A percentile compares a stretch with the other conserved stretches of the same genome.
These are phyloP conservation scores for Nevesoporus exiguus DNA, from an alignment of 768 basidiomycete genomes.

Conservation along the genomic window DNA sequence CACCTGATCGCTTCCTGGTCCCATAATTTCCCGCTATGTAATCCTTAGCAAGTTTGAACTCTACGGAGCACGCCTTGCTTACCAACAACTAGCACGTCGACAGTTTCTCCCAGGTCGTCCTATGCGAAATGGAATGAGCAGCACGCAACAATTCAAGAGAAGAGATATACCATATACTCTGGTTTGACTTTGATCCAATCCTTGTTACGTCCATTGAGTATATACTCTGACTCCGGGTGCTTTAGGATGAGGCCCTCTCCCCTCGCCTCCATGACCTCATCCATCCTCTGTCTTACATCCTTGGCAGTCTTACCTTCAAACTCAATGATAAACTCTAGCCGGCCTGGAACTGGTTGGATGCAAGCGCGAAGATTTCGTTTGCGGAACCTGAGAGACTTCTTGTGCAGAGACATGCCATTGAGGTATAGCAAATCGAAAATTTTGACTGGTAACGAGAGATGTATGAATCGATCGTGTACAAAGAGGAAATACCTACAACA, in stretches of 20 bases:
- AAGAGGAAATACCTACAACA: conserved; percentile 62
- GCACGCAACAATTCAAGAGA: not conserved
- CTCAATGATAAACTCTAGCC: conserved; percentile 75
- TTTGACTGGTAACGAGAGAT: conserved; percentile 64
- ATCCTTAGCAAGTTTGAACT: not conserved
- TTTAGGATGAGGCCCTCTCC: conserved; percentile 96
- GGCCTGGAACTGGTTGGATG: conserved; percentile 66
- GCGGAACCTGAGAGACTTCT: conserved; percentile 68
- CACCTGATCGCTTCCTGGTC: conserved; percentile 78
- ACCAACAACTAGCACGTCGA: conserved; percentile 91
- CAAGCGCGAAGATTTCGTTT: conserved; percentile 73
- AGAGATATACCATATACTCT: conserved; percentile 69
- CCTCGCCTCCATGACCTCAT: conserved; percentile 75
- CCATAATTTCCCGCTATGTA: conserved; percentile 84
- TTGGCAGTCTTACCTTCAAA: conserved; percentile 73
- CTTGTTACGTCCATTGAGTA: conserved; percentile 80
- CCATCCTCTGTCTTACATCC: conserved; percentile 78
- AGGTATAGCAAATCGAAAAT: conserved; percentile 92
- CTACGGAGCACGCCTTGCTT: conserved; percentile 22
- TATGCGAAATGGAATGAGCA: conserved; percentile 25
- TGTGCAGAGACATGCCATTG: conserved; percentile 76
- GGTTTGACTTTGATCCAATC: conserved; percentile 97
- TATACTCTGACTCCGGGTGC: conserved; percentile 74
- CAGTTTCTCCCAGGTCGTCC: conserved; percentile 91
- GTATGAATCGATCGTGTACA: not conserved